Conservation (phyloP, 2,329 filamentous ascomycete species). For the Periconia sp. region DNA sequence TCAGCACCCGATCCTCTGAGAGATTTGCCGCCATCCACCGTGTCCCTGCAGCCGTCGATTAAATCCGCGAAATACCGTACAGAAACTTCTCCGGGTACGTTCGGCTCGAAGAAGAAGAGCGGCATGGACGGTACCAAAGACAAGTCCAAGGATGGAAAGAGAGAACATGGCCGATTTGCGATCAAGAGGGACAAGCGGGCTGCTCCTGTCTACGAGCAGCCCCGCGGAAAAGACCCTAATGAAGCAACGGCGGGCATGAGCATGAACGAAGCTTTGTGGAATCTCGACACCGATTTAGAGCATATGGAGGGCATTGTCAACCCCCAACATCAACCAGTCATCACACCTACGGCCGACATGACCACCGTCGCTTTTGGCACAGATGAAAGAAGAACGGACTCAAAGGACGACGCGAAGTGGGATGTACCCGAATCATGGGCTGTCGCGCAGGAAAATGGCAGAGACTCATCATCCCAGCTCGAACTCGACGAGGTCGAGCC, state of each 20-base stretch:
- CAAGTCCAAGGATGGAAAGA: slow-evolving; percentile 33
- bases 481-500: slow-evolving; percentile 73
- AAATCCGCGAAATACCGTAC: slow-evolving; percentile 33
- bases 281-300: slow-evolving; percentile 84
- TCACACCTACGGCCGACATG: slow-evolving; percentile 64
- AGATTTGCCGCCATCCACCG: slow-evolving; percentile 48
- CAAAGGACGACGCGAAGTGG: slow-evolving; percentile 69
- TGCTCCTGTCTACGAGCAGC: slow-evolving; percentile 24
- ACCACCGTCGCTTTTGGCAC: slow-evolving; percentile 54
- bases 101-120: slow-evolving; percentile 33
- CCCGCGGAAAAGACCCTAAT: slow-evolving; percentile 52
- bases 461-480: slow-evolving; percentile 55
- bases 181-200: slow-evolving; percentile 55
- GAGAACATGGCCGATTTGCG: slow-evolving; percentile 55
- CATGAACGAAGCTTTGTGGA: slow-evolving; percentile 69
- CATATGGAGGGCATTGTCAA: slow-evolving; percentile 92
- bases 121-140: slow-evolving; percentile 27
- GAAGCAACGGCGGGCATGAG: slow-evolving; percentile 47
- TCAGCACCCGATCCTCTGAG: slow-evolving; percentile 36
- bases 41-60: slow-evolving; percentile 45
- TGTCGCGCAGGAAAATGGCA: slow-evolving; percentile 77
- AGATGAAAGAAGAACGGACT: slow-evolving; percentile 38
- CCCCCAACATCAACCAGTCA: slow-evolving; percentile 65
- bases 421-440: slow-evolving; percentile 97
- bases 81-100: slow-evolving; percentile 35